A percentile compares a stretch with the other conserved stretches of the same genome.
Evolutionary conservation across 345 rosid species (phyloP).

Genomic region (Combretum micranthum): DNA sequence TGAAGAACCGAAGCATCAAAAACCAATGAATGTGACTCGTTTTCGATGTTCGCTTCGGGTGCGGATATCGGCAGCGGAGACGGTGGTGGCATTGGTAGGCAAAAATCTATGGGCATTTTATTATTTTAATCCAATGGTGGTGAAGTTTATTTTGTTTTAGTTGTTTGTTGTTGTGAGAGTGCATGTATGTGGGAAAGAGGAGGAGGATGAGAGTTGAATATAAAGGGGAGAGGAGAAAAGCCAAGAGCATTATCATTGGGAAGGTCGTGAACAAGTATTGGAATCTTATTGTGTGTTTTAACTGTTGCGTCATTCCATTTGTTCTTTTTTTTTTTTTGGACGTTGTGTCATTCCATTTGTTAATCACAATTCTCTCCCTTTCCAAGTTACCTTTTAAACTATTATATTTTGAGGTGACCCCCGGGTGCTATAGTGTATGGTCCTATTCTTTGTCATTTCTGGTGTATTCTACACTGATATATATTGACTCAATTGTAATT

Average conservation of each 20-base stretch:
- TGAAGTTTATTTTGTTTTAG: no score
- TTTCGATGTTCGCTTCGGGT: not conserved
- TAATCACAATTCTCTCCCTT: not conserved
- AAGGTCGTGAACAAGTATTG: conserved; percentile 12
- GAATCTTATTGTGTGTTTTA: conserved; percentile 15
- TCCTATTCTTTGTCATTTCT: conserved; percentile 8
- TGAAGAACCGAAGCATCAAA: conserved; percentile 51
- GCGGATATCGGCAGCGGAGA: not conserved
- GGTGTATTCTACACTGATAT: not conserved
- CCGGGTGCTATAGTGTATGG: not conserved
- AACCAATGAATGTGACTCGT: conserved; percentile 14
- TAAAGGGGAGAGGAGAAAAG: conserved; percentile 9
- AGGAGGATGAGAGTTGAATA: no score
- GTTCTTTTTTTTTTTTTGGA: not conserved
- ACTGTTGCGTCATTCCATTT: conserved; percentile 10
- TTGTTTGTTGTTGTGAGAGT: no score
- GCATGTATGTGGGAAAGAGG: no score
- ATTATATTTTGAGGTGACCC: no score
- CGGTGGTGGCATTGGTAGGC: conserved; percentile 1
- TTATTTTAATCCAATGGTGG: no score
- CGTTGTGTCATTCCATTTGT: conserved; percentile 3
- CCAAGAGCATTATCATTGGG: conserved; percentile 16
- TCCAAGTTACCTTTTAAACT: no score
- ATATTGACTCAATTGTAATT: conserved; percentile 1
- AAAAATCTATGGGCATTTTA: not conserved